phyloP scores from a whole-genome alignment of 179 eudicot genomes.

The Camellia oleifera region DNA sequence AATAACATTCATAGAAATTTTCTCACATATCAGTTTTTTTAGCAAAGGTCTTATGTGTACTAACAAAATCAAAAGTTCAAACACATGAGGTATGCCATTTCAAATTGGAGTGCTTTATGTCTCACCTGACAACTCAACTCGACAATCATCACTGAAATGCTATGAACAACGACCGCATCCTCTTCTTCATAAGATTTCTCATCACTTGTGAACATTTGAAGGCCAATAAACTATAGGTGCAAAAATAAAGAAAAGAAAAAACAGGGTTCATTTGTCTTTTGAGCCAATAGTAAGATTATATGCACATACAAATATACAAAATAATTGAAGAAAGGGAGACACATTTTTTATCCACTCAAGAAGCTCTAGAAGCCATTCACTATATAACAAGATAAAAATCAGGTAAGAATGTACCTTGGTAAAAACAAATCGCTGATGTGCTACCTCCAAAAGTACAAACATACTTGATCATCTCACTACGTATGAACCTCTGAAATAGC shows the following conservation, averaged over 20 bases:
- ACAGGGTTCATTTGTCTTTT: neutral
- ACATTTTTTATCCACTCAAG: no score
- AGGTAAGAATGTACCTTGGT: neutral
- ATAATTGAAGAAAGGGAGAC: no score
- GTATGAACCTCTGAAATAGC: neutral
- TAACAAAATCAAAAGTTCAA: neutral
- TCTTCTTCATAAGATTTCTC: neutral
- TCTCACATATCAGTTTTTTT: neutral
- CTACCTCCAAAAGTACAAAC: neutral
- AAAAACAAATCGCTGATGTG: no score
- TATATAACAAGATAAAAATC: neutral
- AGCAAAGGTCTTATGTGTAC: neutral
- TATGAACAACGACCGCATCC: neutral
- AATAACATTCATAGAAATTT: neutral
- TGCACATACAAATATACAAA: neutral
- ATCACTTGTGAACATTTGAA: neutral
- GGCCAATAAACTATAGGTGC: neutral
- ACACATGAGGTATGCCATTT: neutral
- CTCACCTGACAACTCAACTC: neutral
- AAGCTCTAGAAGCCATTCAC: neutral
- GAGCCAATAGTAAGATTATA: neutral
- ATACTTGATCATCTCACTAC: neutral
- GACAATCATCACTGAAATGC: neutral
- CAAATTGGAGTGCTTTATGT: neutral
- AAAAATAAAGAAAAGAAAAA: neutral